Evolutionary conservation across 257 asterid genomes (phyloP).

Genomic region (Salvia rosmarinus): DNA sequence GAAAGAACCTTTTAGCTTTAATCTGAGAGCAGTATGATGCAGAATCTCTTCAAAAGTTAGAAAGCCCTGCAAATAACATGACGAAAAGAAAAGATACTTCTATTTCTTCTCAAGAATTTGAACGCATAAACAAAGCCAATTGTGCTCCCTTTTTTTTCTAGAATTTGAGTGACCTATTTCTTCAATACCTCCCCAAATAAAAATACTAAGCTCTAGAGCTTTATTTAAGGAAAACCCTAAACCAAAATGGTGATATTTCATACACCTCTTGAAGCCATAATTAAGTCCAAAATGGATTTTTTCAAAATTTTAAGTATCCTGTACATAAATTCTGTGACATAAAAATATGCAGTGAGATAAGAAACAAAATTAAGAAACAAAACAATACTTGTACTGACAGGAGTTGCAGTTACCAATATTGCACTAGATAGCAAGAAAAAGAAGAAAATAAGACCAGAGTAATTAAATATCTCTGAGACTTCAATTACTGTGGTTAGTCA

Average conservation of each 20-base stretch:
- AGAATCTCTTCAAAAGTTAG: not conserved
- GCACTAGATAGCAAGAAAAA: not conserved
- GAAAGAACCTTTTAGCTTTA: not conserved
- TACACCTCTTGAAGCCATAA: not conserved
- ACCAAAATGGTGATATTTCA: not conserved
- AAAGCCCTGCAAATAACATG: not conserved
- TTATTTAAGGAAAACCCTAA: too few relatives aligned
- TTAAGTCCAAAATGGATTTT: not conserved
- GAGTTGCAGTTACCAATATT: slow-evolving; percentile 17
- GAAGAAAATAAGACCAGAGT: not conserved
- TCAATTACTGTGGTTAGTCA: slow-evolving; percentile 1
- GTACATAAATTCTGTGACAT: not conserved
- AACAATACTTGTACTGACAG: not conserved
- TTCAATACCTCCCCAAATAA: not conserved
- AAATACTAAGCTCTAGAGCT: not conserved
- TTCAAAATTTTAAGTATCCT: not conserved
- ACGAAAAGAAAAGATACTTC: not conserved
- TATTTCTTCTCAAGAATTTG: too few relatives aligned
- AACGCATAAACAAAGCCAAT: too few relatives aligned
- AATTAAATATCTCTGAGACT: slow-evolving; percentile 7
- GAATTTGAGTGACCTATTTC: too few relatives aligned
- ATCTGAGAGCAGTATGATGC: not conserved
- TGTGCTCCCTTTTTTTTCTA: too few relatives aligned
- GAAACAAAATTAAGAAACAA: not conserved
- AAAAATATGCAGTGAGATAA: slow-evolving; percentile 8